Evolutionary conservation across 1,139 yeast genomes (phyloP), one percentile per base, ranked within the genome.

Genomic region (Kodamaea fungicola): DNA sequence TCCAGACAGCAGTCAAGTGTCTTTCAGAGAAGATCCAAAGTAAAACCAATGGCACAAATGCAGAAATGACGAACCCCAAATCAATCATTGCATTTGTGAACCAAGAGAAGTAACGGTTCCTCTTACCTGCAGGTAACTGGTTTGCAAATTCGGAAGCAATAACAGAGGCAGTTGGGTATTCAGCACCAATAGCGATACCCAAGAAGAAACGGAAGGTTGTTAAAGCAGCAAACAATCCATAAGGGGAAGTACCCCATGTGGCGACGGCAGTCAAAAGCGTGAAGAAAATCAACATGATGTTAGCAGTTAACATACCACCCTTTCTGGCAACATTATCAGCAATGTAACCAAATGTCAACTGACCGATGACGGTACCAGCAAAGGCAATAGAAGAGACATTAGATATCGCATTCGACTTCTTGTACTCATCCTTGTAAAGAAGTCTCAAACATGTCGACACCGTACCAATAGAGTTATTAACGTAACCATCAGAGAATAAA

Each of bases 141-240:
- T 84, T 80, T 30, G 95, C 83, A 33, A 95, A 94, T 63, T 90
- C 97, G 23, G 96, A 90, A 46, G 95, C 88, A 33, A 95, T 95
- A 22, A 90, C 94, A 2, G 96, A 85, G 28, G 96, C 88, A 19
- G 95, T 83, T 32, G 96, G 96, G 57, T 90, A 90, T 64, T 90
- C 97, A 36, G 95, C 90, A 48, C 92, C 92, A 52, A 79, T 77
- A 45, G 89, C 94, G 47, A 84, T 72, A 60, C 96, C 97, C 38
- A 90, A 68, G 59, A 90, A 84, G 63, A 87, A 86, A 58, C 97
- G 76, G 60, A 84, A 87, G 12, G 81, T 82, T 8, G 95, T 87
- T 35, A 90, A 66, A 13, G 95, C 92, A 6, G 88, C 81, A 48
- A 88, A 78, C 63, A 88, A 64, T 26, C 96, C 96, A 37, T 75